Conservation (phyloP, 306 rosid genomes). For the Carpinus fangiana region DNA sequence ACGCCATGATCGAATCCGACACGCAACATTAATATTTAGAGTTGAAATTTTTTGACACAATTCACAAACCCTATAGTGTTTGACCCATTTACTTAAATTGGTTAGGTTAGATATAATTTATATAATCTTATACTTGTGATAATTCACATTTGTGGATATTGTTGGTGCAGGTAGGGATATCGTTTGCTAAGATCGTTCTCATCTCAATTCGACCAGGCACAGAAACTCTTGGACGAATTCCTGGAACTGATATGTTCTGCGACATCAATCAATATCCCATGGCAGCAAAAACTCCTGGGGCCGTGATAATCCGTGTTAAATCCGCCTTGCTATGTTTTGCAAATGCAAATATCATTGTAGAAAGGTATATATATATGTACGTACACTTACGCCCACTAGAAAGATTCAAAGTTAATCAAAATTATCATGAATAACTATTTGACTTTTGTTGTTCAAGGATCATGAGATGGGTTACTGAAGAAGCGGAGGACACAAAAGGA, state of each 20-base stretch:
- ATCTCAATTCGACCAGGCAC: conserved; percentile 70
- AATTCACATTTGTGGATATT: not conserved
- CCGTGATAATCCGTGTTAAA: conserved; percentile 58
- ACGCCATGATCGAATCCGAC: too few relatives aligned
- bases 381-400: not conserved
- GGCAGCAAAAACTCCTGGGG: conserved; percentile 67
- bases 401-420: not conserved
- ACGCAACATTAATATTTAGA: too few relatives aligned
- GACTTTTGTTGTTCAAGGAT: conserved; percentile 41
- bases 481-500: conserved; percentile 41
- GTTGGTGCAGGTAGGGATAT: conserved; percentile 61
- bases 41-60: too few relatives aligned
- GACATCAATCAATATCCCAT: conserved; percentile 75
- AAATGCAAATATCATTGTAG: conserved; percentile 67
- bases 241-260: conserved; percentile 66
- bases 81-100: too few relatives aligned
- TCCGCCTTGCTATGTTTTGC: conserved; percentile 85
- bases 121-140: too few relatives aligned
- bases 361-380: conserved; percentile 50
- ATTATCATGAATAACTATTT: not conserved
- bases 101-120: too few relatives aligned
- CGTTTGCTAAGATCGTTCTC: conserved; percentile 65
- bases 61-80: too few relatives aligned
- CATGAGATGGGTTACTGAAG: conserved; percentile 49
- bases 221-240: conserved; percentile 73